Conservation (phyloP, 1,139 yeast species). For the Yueomyces sp. region DNA sequence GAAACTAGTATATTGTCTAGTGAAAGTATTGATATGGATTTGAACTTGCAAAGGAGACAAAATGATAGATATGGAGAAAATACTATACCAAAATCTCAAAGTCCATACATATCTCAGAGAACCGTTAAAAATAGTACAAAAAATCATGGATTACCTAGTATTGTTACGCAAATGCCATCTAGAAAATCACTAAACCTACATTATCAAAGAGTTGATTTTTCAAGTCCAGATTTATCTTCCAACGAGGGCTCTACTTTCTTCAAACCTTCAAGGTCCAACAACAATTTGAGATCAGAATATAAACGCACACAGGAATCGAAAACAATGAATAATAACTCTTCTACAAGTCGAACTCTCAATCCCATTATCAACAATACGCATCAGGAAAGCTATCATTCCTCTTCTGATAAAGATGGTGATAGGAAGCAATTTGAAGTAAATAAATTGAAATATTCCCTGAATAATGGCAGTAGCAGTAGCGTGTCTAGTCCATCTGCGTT, state of each 20-base stretch:
- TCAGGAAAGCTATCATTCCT: no score
- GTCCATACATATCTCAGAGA: no score
- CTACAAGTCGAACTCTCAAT: no score
- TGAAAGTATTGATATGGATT: slow-evolving; percentile 21
- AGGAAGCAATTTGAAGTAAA: no score
- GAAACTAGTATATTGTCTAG: slow-evolving; percentile 10
- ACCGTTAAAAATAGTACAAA: no score
- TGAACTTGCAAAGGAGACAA: slow-evolving; percentile 4
- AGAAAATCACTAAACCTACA: slow-evolving; percentile 17
- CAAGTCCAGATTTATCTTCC: slow-evolving; percentile 8
- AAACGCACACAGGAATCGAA: no score
- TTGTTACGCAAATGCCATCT: not conserved
- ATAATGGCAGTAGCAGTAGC: slow-evolving; percentile 9
- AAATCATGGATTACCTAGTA: no score
- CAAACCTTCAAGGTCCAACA: not conserved
- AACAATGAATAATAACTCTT: no score
- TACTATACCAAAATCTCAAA: no score
- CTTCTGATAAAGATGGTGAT: no score
- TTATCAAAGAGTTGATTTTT: slow-evolving; percentile 18
- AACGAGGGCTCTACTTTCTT: not conserved
- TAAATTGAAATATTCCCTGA: slow-evolving; percentile 4
- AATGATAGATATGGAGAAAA: no score
- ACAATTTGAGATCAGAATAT: not conserved
- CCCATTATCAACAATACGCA: no score
- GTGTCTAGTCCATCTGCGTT: slow-evolving; percentile 5